phyloP scores from a whole-genome alignment of 2,329 filamentous ascomycete species.

The Trichophyton equinum region DNA sequence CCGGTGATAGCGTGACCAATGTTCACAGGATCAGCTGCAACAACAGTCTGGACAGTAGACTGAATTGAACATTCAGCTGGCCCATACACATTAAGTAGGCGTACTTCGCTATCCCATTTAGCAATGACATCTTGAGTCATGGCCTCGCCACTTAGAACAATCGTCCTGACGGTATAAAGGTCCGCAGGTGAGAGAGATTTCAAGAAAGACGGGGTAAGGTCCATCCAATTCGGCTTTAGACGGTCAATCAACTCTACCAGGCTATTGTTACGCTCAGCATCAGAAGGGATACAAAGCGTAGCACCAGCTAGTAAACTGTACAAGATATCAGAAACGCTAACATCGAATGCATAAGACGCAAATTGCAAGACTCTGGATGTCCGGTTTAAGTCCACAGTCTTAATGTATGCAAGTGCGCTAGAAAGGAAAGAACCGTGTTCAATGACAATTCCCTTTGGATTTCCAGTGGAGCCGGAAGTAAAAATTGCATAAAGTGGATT shows the following conservation, averaged over 20 bases:
- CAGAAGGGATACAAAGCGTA: slow-evolving; percentile 32
- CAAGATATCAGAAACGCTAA: slow-evolving; percentile 81
- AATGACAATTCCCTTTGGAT: slow-evolving; percentile 48
- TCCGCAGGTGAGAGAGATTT: slow-evolving; percentile 25
- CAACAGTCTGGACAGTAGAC: not conserved
- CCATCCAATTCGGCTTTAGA: slow-evolving; percentile 31
- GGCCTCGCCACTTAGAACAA: slow-evolving; percentile 23
- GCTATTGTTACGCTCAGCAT: slow-evolving; percentile 28
- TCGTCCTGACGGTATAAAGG: slow-evolving; percentile 26
- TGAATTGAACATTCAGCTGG: slow-evolving; percentile 9
- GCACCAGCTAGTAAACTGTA: slow-evolving; percentile 22
- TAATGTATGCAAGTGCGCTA: slow-evolving; percentile 34
- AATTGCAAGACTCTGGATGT: slow-evolving; percentile 55
- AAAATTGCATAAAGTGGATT: slow-evolving; percentile 46
- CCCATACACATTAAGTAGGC: slow-evolving; percentile 28
- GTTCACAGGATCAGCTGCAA: slow-evolving; percentile 6
- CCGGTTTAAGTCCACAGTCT: slow-evolving; percentile 35
- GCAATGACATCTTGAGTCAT: slow-evolving; percentile 15
- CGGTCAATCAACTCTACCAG: slow-evolving; percentile 16
- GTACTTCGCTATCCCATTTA: slow-evolving; percentile 20
- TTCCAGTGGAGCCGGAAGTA: slow-evolving; percentile 43
- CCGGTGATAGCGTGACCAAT: slow-evolving; percentile 10
- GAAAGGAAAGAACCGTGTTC: slow-evolving; percentile 33
- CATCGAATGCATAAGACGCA: slow-evolving; percentile 76
- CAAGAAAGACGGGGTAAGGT: slow-evolving; percentile 47